Percentiles rank a stretch among this genome's conserved stretches.
These are phyloP conservation scores for Lecanicillium sp. DNA, from an alignment of 2,329 filamentous ascomycete genomes.

Conservation along the genomic window DNA sequence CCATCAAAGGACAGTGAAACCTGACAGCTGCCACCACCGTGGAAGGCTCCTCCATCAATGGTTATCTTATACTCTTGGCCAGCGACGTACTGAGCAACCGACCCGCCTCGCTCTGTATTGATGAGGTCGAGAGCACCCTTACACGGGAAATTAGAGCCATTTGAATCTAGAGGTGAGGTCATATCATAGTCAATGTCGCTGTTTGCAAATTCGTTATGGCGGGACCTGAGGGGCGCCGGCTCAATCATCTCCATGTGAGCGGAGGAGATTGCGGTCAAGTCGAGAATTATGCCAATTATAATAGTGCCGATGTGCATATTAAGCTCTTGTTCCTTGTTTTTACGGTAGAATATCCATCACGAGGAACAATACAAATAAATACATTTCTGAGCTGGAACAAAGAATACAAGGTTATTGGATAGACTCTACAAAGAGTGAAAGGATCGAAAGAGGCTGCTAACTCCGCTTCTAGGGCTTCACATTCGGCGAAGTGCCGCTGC, in stretches of 20 bases:
- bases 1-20: slow-evolving; percentile 66
- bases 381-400: no score
- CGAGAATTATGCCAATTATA: no score
- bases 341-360: no score
- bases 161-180: slow-evolving; percentile 54
- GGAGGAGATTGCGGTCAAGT: no score
- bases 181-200: slow-evolving; percentile 61
- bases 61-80: slow-evolving; percentile 57
- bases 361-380: no score
- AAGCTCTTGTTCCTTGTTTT: no score
- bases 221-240: slow-evolving; percentile 45
- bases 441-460: no score
- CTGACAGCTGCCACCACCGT: slow-evolving; percentile 70
- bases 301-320: no score
- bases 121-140: slow-evolving; percentile 53
- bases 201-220: slow-evolving; percentile 38
- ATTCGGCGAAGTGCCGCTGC: no score
- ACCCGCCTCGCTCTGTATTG: slow-evolving; percentile 39
- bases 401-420: no score
- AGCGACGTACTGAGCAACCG: slow-evolving; percentile 54
- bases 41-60: slow-evolving; percentile 53
- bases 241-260: slow-evolving; percentile 47
- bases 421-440: no score
- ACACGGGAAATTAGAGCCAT: slow-evolving; percentile 66
- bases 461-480: no score